Percentiles rank a stretch among this genome's conserved stretches.
These are phyloP conservation scores for Terana coerulea DNA, from an alignment of 768 basidiomycete genomes.

Conservation along the genomic window DNA sequence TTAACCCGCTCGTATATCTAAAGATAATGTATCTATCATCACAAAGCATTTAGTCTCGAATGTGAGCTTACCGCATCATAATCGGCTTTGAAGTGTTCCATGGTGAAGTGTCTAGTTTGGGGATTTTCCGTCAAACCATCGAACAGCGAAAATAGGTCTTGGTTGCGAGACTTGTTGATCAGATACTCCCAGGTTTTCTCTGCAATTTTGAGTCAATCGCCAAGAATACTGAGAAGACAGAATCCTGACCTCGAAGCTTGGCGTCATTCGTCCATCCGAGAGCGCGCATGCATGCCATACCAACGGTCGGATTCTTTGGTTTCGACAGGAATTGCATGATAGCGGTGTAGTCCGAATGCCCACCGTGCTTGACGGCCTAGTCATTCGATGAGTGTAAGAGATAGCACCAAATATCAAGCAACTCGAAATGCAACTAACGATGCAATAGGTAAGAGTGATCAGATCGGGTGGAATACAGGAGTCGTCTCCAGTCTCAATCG, in stretches of 20 bases:
- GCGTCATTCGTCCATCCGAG: slow-evolving; percentile 36
- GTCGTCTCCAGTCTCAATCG: slow-evolving; percentile 68
- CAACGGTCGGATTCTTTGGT: slow-evolving; percentile 68
- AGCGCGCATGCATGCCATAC: slow-evolving; percentile 60
- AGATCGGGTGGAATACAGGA: slow-evolving; percentile 81
- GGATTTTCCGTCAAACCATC: slow-evolving; percentile 33
- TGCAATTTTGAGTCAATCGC: too few relatives aligned
- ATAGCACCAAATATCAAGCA: too few relatives aligned
- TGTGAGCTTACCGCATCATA: slow-evolving; percentile 57
- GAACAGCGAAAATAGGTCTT: slow-evolving; percentile 33
- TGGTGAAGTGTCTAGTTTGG: slow-evolving; percentile 31
- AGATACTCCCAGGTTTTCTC: slow-evolving; percentile 41
- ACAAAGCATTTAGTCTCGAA: slow-evolving; percentile 52
- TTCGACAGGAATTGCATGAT: slow-evolving; percentile 65
- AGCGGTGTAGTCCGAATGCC: slow-evolving; percentile 69
- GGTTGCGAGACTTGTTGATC: slow-evolving; percentile 20
- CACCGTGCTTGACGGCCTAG: slow-evolving; percentile 73
- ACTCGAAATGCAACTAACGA: too few relatives aligned
- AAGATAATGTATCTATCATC: slow-evolving; percentile 45
- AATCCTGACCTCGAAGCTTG: slow-evolving; percentile 28
- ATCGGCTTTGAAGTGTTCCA: slow-evolving; percentile 37
- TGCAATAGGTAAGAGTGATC: slow-evolving; percentile 47
- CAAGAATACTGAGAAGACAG: too few relatives aligned
- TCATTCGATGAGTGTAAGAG: neutral
- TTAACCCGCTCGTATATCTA: neutral